Conservation (phyloP, 345 rosid species). For the Aquilaria sinensis region DNA sequence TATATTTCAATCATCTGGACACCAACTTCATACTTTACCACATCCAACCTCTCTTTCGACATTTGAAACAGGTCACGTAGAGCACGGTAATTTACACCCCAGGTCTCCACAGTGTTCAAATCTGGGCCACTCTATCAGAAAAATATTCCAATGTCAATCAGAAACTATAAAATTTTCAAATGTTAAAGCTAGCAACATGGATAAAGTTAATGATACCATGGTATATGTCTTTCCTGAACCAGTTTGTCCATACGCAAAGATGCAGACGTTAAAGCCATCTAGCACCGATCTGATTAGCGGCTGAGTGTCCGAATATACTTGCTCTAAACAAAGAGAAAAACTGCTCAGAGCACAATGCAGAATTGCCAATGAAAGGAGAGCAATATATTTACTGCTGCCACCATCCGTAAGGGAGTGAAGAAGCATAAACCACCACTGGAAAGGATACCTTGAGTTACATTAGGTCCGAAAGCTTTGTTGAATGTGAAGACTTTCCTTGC, state of each 20-base stretch:
- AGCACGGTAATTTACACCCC: conserved; percentile 98
- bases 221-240: conserved; percentile 99
- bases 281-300: conserved; percentile 84
- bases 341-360: neutral
- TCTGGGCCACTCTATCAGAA: conserved; percentile 85
- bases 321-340: conserved; percentile 38
- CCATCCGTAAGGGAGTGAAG: no score
- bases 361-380: neutral
- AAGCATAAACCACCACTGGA: no score
- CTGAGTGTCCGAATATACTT: conserved; percentile 75
- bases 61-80: conserved; percentile 75
- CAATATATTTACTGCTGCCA: no score
- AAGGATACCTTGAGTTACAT: conserved; percentile 64
- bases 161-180: neutral
- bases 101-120: conserved; percentile 57
- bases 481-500: conserved; percentile 78
- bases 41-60: conserved; percentile 62
- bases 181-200: neutral
- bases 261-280: conserved; percentile 93
- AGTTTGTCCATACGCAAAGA: conserved; percentile 98
- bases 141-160: neutral
- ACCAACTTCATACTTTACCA: conserved; percentile 72
- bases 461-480: conserved; percentile 77
- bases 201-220: conserved; percentile 46
- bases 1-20: conserved; percentile 99